Evolutionary conservation across 225 moss, liverwort and hornwort genomes (phyloP), one percentile per base, ranked within the genome.

Genomic region (Bryoerythrophyllum caledonicum): DNA sequence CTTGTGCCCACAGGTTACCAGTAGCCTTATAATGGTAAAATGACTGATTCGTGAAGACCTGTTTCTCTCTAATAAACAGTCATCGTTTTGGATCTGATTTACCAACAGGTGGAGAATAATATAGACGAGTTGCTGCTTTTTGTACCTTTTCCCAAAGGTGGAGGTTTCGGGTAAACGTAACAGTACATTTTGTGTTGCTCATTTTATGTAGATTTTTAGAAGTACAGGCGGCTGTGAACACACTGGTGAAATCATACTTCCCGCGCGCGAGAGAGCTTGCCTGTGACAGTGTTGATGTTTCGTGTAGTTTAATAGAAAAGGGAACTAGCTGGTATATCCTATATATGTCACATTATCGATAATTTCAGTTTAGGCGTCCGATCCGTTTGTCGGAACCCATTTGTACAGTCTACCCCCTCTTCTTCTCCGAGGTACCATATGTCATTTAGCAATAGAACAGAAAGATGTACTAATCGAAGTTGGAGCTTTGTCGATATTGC

Each of bases 1-100:
- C 78, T 79, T 58, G 72, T 79, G 72, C 78, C 78, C 66, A 65
- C 72, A 53, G 78, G 66, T 4, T 72, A 72, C 72, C 78, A 72
- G 78, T 79, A 79, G 55, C 53, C 21, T 60, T 49, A 5, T 19
- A 25, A 46, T 49, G 59, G 76, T 76, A n/a, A n/a, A n/a, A 60
- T 49, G 60, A 48, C 60, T 35, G 66, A 60, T 34, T 68, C 58
- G 28, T 32, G 44, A 48, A 59, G 58, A 76, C 67, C 67, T 67
- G 76, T 67, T 76, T 67, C 30, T 55, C 67, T 51, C 35, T 34
- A 68, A 68, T 60, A 68, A 76, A 68, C 76, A 46, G 57, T 75
- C 43, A 12, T 57, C 60, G 41, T 32, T 65, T 59, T 59, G 67
- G 23, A 30, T 56, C 75, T 65, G 32, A 46, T 60, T 35, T 46